Conservation (phyloP, 2,329 filamentous ascomycete species). For the Cucurbitaria berberidis region DNA sequence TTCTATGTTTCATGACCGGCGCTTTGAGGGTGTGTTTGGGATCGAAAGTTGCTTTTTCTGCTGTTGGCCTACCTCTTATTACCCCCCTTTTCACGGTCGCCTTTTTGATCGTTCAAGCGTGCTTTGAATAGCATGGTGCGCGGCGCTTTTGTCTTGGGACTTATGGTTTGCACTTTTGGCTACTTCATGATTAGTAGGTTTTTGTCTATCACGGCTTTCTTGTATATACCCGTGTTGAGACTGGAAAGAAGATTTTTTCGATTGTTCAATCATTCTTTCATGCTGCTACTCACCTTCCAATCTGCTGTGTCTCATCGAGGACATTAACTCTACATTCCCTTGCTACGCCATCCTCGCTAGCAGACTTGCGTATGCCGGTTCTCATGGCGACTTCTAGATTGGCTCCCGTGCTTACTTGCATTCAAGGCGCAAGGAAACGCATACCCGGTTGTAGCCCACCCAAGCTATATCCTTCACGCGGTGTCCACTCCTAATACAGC, state of each 20-base stretch:
- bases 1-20: conserved; percentile 2
- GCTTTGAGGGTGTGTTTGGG: background rate
- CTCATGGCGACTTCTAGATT: too few species aligned
- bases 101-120: conserved; percentile 9
- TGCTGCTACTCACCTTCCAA: background rate
- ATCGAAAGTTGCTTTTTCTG: background rate
- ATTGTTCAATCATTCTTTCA: background rate
- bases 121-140: conserved; percentile 1
- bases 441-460: too few species aligned
- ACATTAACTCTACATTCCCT: background rate
- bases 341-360: background rate
- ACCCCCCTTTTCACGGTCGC: background rate
- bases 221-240: conserved; percentile 10
- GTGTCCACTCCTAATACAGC: too few species aligned
- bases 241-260: background rate
- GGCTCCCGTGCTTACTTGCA: too few species aligned
- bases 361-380: background rate
- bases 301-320: background rate
- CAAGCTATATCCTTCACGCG: too few species aligned
- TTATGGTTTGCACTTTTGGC: background rate
- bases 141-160: background rate
- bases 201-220: background rate
- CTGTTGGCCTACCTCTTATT: conserved; percentile 2
- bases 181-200: background rate
- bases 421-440: too few species aligned